These are phyloP conservation scores for Fomitopsis pinicola DNA, from an alignment of 1,284 basidiomycete genomes.

Conservation along the genomic window DNA sequence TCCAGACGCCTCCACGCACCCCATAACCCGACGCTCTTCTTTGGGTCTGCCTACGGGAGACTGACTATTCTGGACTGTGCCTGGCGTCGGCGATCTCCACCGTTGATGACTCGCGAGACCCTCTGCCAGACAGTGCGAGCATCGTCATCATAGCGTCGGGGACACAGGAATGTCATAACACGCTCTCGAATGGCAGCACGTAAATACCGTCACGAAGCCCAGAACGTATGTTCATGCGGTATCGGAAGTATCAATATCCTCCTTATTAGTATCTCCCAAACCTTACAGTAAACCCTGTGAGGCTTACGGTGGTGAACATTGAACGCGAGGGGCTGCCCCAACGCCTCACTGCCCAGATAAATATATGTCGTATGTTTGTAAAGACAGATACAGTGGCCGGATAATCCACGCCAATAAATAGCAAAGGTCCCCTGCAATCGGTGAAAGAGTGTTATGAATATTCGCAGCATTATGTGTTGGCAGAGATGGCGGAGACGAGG, in stretches of 20 bases:
- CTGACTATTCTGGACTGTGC: no score
- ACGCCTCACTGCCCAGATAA: not conserved
- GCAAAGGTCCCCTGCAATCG: not conserved
- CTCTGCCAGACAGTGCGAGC: constrained; percentile 50
- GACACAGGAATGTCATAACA: constrained; percentile 54
- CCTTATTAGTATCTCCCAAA: constrained; percentile 39
- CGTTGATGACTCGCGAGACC: constrained; percentile 23
- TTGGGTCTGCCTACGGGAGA: constrained; percentile 60
- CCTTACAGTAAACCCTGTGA: constrained; percentile 39
- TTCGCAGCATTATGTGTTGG: constrained; percentile 18
- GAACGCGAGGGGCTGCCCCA: not conserved
- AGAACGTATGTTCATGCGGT: constrained; percentile 66
- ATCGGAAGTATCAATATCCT: constrained; percentile 40
- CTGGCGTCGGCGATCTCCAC: constrained; percentile 41
- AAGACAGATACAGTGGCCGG: not conserved
- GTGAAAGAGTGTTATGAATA: not conserved
- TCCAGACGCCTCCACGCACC: constrained; percentile 43
- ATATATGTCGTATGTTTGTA: not conserved
- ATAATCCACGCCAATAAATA: not conserved
- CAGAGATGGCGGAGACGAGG: constrained; percentile 34
- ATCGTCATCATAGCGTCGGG: constrained; percentile 69
- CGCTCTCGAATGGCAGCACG: constrained; percentile 37
- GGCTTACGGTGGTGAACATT: no score
- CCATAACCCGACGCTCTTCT: no score
- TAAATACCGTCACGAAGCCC: constrained; percentile 60